Conservation (phyloP, 805 yeast species). For the Saturnispora zaruensis region DNA sequence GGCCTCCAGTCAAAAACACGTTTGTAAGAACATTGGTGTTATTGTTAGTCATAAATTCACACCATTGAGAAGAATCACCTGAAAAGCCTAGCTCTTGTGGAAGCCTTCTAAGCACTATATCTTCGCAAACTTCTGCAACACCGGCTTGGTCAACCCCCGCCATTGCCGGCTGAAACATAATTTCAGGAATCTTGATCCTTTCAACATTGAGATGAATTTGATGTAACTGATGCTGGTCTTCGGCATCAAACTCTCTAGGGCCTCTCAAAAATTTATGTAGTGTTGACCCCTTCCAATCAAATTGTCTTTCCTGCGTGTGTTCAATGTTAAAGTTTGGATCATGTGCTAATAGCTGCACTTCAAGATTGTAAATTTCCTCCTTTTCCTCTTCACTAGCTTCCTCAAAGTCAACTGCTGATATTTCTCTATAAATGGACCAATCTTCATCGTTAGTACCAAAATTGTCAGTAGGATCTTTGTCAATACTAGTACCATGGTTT, state of each 20-base stretch:
- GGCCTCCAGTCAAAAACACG: conserved; percentile 83
- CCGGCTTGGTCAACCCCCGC: conserved; percentile 97
- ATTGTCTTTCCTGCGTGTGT: conserved; percentile 72
- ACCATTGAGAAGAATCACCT: conserved; percentile 33
- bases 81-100: conserved; percentile 43
- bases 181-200: conserved; percentile 86
- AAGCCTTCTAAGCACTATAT: conserved; percentile 51
- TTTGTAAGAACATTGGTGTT: conserved; percentile 44
- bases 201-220: conserved; percentile 89
- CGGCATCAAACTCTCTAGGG: conserved; percentile 76
- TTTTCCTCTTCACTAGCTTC: conserved; percentile 75
- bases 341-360: conserved; percentile 64
- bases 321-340: conserved; percentile 85
- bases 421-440: conserved; percentile 85
- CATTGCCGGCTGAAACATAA: conserved; percentile 83
- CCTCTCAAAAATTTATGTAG: conserved; percentile 86
- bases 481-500: conserved; percentile 57
- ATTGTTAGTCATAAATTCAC: conserved; percentile 16
- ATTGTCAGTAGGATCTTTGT: conserved; percentile 86
- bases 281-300: conserved; percentile 75
- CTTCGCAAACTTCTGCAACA: conserved; percentile 66
- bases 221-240: conserved; percentile 75
- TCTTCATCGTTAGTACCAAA: conserved; percentile 95
- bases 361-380: conserved; percentile 49
- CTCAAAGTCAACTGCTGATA: conserved; percentile 65